These are phyloP conservation scores for Thamnidium elegans DNA, from an alignment of 192 early-diverging fungal species.

Conservation along the genomic window DNA sequence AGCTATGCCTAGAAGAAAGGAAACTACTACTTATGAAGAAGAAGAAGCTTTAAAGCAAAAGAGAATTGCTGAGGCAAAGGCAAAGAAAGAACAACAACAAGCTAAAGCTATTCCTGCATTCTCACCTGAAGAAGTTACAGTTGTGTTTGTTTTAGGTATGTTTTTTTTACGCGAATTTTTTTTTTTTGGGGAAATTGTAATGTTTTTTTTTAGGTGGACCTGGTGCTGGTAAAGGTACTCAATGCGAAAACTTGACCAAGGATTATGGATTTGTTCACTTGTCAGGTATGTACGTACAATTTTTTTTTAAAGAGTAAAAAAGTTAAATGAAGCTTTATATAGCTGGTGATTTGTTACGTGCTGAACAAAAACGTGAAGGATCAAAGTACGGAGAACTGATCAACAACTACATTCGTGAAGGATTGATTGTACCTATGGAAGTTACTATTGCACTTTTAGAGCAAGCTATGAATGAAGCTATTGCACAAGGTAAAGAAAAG, in stretches of 20 bases:
- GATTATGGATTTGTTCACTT: constrained; percentile 95
- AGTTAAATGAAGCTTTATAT: background rate
- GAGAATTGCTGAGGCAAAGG: background rate
- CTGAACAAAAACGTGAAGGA: constrained; percentile 76
- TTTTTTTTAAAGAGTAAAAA: too few relatives aligned
- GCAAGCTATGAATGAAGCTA: constrained; percentile 77
- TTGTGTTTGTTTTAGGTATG: constrained; percentile 39
- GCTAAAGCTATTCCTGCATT: constrained; percentile 22
- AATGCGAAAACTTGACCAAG: constrained; percentile 81
- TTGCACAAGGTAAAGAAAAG: constrained; percentile 43
- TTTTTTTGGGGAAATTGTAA: too few relatives aligned
- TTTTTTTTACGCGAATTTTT: too few relatives aligned
- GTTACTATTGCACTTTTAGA: constrained; percentile 92
- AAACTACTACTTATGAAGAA: constrained; percentile 4
- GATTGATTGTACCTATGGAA: constrained; percentile 93
- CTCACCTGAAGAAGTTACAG: constrained; percentile 28
- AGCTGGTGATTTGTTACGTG: constrained; percentile 95
- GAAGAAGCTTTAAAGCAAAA: constrained; percentile 3
- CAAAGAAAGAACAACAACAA: background rate
- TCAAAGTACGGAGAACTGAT: constrained; percentile 92
- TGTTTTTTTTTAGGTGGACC: constrained; percentile 43
- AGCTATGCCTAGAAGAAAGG: constrained; percentile 29
- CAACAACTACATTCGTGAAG: constrained; percentile 87
- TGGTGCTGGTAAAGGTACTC: constrained; percentile 94
- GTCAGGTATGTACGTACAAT: constrained; percentile 56